Conservation (phyloP, 345 rosid genomes). For the Ceriops decandra region DNA sequence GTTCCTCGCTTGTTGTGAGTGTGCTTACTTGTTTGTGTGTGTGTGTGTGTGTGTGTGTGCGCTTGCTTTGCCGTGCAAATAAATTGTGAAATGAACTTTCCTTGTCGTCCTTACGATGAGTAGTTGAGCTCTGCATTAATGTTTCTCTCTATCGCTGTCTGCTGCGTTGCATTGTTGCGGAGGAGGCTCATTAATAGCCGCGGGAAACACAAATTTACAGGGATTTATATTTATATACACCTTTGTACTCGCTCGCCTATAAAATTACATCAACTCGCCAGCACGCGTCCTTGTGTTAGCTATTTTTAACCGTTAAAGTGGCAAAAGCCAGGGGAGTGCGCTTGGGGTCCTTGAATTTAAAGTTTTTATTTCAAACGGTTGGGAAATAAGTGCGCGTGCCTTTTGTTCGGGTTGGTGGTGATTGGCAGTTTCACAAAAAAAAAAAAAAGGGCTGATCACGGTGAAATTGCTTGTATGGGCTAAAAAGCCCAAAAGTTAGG, state of each 20-base stretch:
- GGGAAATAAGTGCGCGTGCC: slow-evolving; percentile 2
- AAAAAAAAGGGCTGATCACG: no score
- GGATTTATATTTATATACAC: background rate
- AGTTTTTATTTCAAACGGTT: slow-evolving; percentile 18
- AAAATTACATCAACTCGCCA: background rate
- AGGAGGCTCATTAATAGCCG: slow-evolving; percentile 44
- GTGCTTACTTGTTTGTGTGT: background rate
- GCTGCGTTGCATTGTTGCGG: slow-evolving; percentile 26
- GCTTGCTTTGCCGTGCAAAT: no score
- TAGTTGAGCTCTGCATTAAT: slow-evolving; percentile 60
- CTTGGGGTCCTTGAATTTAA: background rate
- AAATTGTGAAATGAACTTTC: background rate
- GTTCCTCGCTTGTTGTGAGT: background rate
- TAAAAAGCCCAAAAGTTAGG: no score
- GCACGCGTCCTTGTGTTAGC: background rate
- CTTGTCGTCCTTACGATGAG: slow-evolving; percentile 23
- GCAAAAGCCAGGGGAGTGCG: background rate
- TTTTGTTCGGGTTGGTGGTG: no score
- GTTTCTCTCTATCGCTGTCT: slow-evolving; percentile 4
- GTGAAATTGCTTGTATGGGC: no score
- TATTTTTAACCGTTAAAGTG: background rate
- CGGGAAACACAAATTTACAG: slow-evolving; percentile 40
- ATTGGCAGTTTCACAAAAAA: no score
- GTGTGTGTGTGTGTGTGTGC: background rate
- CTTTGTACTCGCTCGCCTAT: background rate